A percentile compares a stretch with the other conserved stretches of the same genome.
Conservation (phyloP, 768 basidiomycete genomes). For the Tulasnella sp. region DNA sequence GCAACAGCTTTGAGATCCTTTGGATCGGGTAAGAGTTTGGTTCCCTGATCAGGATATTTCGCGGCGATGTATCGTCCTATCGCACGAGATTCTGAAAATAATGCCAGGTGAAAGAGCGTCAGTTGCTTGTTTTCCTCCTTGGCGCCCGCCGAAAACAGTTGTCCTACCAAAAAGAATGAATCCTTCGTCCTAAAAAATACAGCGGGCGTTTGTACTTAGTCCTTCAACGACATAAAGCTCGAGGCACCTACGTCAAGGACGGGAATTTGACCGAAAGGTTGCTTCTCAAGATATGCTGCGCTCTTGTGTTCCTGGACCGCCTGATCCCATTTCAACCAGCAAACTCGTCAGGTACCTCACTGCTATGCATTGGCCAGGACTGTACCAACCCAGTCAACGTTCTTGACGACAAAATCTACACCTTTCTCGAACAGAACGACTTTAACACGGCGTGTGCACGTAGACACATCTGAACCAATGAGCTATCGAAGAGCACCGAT, state of each 20-base stretch:
- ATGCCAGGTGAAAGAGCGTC: background rate
- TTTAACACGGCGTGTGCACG: conserved; percentile 25
- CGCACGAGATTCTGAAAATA: conserved; percentile 56
- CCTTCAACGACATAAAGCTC: background rate
- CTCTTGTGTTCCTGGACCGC: background rate
- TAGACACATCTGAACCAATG: conserved; percentile 13
- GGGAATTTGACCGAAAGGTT: conserved; percentile 70
- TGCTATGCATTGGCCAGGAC: background rate
- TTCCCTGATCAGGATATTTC: too few species aligned
- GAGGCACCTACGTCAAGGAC: conserved; percentile 49
- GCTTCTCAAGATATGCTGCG: conserved; percentile 48
- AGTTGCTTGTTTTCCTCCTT: too few species aligned
- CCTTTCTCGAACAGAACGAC: conserved; percentile 44
- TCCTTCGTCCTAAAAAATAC: conserved; percentile 55
- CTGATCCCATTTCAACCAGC: background rate
- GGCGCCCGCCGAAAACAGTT: too few species aligned
- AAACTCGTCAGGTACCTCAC: background rate
- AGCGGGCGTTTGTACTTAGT: background rate
- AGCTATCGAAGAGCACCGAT: background rate
- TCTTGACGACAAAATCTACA: conserved; percentile 58
- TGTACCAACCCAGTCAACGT: conserved; percentile 44
- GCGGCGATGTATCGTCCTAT: too few species aligned
- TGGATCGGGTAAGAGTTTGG: too few species aligned
- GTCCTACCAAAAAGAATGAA: conserved; percentile 54
- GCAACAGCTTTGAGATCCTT: too few species aligned